Conservation (phyloP, 257 asterid species). For the Solanum piurae region DNA sequence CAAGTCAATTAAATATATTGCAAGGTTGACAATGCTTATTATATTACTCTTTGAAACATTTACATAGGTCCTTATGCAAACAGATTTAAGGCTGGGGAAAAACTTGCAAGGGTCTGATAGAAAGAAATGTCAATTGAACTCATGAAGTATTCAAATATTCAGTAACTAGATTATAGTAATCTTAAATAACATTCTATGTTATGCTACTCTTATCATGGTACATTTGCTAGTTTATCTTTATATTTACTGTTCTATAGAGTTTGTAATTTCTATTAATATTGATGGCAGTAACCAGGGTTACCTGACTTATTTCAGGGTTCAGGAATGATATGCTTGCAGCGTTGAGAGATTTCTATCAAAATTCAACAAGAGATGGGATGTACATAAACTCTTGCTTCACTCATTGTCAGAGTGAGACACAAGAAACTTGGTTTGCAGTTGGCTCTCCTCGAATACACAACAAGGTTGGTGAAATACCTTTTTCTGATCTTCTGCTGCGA, state of each 20-base stretch:
- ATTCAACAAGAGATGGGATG: slow-evolving; percentile 82
- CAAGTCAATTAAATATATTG: slow-evolving; percentile 44
- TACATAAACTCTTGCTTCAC: slow-evolving; percentile 85
- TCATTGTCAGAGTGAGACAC: slow-evolving; percentile 87
- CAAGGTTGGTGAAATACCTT: slow-evolving; percentile 33
- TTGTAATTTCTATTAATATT: neutral
- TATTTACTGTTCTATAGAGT: neutral
- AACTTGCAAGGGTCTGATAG: neutral
- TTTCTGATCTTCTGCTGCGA: neutral
- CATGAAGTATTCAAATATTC: neutral
- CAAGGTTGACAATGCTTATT: slow-evolving; percentile 44
- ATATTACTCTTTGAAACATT: neutral
- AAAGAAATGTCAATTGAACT: neutral
- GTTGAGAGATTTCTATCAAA: slow-evolving; percentile 28
- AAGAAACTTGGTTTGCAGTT: slow-evolving; percentile 76
- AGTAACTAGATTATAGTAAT: neutral
- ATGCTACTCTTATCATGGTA: neutral
- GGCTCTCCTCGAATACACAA: slow-evolving; percentile 66
- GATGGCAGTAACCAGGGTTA: neutral
- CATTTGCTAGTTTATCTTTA: neutral
- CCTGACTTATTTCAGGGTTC: slow-evolving; percentile 39
- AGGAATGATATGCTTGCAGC: slow-evolving; percentile 65
- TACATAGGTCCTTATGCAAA: neutral
- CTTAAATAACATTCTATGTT: neutral
- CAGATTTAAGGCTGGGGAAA: neutral